Evolutionary conservation across 352 stramenopile species (phyloP).

Genomic region (Phytophthora sansomeana): DNA sequence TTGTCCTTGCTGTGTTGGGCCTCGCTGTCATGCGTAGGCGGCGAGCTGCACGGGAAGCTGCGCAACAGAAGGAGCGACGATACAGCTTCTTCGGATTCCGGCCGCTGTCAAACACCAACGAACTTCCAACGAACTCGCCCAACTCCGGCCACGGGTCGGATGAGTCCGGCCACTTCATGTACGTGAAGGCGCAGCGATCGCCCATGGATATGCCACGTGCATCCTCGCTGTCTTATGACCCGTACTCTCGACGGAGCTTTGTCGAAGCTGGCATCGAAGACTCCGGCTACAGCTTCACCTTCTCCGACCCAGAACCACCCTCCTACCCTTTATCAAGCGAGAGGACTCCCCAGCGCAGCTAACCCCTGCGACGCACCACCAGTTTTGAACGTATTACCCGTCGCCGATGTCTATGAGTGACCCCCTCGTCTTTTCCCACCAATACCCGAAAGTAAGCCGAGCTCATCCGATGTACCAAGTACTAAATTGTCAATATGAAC

Average conservation of each 20-base stretch:
- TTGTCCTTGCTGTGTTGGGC: constrained; percentile 42
- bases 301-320: constrained; percentile 37
- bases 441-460: neutral
- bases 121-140: constrained; percentile 49
- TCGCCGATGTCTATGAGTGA: constrained; percentile 6
- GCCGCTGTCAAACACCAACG: constrained; percentile 48
- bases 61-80: constrained; percentile 30
- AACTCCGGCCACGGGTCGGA: constrained; percentile 44
- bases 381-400: constrained; percentile 27
- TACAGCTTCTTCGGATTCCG: constrained; percentile 52
- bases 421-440: neutral
- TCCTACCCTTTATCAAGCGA: constrained; percentile 18
- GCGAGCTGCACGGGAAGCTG: constrained; percentile 12
- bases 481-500: constrained; percentile 23
- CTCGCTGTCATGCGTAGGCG: constrained; percentile 35
- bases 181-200: constrained; percentile 53
- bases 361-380: constrained; percentile 22
- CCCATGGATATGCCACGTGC: constrained; percentile 44
- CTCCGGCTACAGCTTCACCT: constrained; percentile 50
- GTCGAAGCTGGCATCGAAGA: constrained; percentile 35
- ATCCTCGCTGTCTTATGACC: constrained; percentile 65
- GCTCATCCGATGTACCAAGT: constrained; percentile 16
- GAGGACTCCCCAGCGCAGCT: constrained; percentile 22
- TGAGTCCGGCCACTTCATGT: constrained; percentile 60
- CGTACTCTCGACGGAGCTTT: constrained; percentile 53